These are phyloP conservation scores for Globisporangium viniferum DNA, from an alignment of 352 stramenopile genomes.

Conservation along the genomic window DNA sequence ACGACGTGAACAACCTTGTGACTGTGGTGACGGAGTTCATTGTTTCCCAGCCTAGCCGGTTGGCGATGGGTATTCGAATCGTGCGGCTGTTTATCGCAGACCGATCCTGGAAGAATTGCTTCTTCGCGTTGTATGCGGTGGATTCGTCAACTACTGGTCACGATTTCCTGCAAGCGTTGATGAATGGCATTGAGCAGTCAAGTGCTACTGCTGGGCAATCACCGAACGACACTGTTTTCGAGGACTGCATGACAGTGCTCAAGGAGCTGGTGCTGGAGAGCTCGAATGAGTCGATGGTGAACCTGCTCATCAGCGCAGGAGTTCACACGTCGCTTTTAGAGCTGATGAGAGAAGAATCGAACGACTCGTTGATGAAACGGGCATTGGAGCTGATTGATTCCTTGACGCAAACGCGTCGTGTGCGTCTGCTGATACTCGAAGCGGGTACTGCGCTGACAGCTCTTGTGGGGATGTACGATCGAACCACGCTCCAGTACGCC, in stretches of 20 bases:
- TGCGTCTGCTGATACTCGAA: conserved; percentile 72
- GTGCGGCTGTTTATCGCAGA: conserved; percentile 74
- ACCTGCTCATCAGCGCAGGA: conserved; percentile 62
- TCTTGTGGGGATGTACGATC: conserved; percentile 57
- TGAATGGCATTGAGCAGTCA: conserved; percentile 51
- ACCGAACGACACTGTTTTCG: conserved; percentile 39
- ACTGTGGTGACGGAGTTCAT: conserved; percentile 72
- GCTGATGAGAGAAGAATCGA: conserved; percentile 41
- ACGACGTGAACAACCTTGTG: conserved; percentile 64
- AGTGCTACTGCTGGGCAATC: conserved; percentile 24
- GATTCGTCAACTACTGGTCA: conserved; percentile 59
- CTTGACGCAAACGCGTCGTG: conserved; percentile 54
- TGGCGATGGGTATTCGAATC: conserved; percentile 61
- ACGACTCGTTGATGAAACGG: conserved; percentile 17
- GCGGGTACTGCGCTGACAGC: conserved; percentile 45
- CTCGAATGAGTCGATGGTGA: conserved; percentile 57
- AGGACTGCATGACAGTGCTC: conserved; percentile 58
- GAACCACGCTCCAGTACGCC: conserved; percentile 36
- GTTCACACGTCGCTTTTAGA: conserved; percentile 71
- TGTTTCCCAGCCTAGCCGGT: conserved; percentile 41
- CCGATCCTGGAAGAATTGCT: conserved; percentile 67
- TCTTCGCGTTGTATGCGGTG: conserved; percentile 61
- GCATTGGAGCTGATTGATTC: conserved; percentile 47
- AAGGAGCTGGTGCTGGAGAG: conserved; percentile 63
- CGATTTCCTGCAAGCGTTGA: conserved; percentile 62